Conservation (phyloP, 2,329 filamentous ascomycete species). For the Penicillium sp. region DNA sequence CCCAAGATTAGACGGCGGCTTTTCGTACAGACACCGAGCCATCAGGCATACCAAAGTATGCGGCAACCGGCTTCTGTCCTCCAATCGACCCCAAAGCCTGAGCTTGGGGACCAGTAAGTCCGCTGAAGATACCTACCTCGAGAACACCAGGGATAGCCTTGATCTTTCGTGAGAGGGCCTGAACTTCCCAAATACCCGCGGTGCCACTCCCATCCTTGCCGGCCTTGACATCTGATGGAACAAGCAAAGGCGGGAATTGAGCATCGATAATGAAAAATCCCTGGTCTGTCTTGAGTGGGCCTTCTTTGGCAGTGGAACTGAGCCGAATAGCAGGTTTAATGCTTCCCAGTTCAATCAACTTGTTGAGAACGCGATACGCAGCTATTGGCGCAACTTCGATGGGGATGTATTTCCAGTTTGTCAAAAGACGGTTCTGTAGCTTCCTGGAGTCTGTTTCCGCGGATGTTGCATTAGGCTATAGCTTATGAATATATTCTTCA, state of each 20-base stretch:
- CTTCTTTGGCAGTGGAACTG: slow-evolving; percentile 71
- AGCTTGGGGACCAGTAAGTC: slow-evolving; percentile 70
- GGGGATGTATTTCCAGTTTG: slow-evolving; percentile 77
- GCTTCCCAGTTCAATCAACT: slow-evolving; percentile 70
- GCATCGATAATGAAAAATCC: slow-evolving; percentile 89
- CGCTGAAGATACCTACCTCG: slow-evolving; percentile 87
- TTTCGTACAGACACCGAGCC: slow-evolving; percentile 59
- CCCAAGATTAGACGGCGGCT: slow-evolving; percentile 24
- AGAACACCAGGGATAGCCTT: slow-evolving; percentile 81
- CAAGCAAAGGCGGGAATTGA: slow-evolving; percentile 71
- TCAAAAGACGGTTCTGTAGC: slow-evolving; percentile 69
- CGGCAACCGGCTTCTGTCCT: slow-evolving; percentile 86
- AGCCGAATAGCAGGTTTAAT: slow-evolving; percentile 66
- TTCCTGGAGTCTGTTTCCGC: slow-evolving; percentile 73
- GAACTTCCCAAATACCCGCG: slow-evolving; percentile 75
- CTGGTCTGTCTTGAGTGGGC: slow-evolving; percentile 80
- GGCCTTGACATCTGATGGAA: slow-evolving; percentile 53
- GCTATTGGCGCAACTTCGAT: slow-evolving; percentile 90
- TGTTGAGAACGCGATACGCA: slow-evolving; percentile 69
- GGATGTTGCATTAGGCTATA: not conserved
- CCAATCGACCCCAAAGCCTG: slow-evolving; percentile 59
- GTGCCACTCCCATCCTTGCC: slow-evolving; percentile 52
- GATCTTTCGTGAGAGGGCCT: slow-evolving; percentile 67
- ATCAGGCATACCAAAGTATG: slow-evolving; percentile 90
- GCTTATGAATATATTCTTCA: not conserved